Base-by-base conservation (phyloP, 2,329 filamentous ascomycete genomes). In the Colletotrichum sp. region DNA sequence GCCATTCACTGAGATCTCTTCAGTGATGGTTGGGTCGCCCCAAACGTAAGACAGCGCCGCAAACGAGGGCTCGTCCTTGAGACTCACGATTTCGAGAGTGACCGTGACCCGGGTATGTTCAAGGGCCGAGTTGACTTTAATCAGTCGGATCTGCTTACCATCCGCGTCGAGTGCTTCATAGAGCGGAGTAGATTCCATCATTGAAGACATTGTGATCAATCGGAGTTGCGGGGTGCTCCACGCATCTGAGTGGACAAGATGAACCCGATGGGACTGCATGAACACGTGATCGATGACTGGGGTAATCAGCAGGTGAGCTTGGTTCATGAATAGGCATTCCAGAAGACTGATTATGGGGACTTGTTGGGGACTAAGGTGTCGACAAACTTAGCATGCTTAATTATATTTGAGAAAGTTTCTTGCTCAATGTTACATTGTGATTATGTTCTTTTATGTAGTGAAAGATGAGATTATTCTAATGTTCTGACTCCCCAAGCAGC, bases 391-490 rank as follows among this genome's bases (percentile, higher is more conserved):
- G 36, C 36, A 38, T 9, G 38, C 38, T 5, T 4, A 18, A 12
- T 6, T 6, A 18, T 18, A 43, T 43, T 12, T 43, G 18, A 8
- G 11, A 43, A 6, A 43, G 18, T 12, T 4, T 43, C 15, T 11
- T 43, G 0, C 9, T n/a, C 9, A 12, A 5, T n/a, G 11, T 47
- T 47, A 21, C 11, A 21, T 4, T 13, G 1, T 3, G 9, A 21
- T 47, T 0, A 47, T 6, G 3, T 12, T 47, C 5, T n/a, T n/a
- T 51, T 21, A 21, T 1, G 0, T 13, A 6, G 0, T 51, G 1
- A 51, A 13, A 51, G 3, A 3, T 51, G 11, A 2, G 0, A 24
- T 21, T 13, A 7, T 5, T 8, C 1, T 13, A 51, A 3, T 3
- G 2, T 13, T 12, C n/a, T 1, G 0, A 21, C n/a, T 15, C 11